Conservation (phyloP, 306 rosid genomes). For the Vicia faba region DNA sequence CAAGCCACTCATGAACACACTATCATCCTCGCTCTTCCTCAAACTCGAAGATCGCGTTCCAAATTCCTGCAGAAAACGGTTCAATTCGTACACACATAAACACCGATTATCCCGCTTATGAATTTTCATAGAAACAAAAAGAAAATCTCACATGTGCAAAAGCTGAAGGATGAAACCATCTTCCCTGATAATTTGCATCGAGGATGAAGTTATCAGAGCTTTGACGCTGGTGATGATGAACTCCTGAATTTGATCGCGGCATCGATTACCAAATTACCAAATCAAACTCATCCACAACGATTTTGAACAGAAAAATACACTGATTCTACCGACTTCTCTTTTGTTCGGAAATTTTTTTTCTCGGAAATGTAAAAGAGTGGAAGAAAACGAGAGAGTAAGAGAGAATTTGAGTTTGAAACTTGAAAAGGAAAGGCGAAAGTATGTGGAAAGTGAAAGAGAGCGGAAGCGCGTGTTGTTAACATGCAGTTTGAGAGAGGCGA, state of each 20-base stretch:
- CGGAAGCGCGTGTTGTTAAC: slow-evolving; percentile 49
- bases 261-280: slow-evolving; percentile 57
- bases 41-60: slow-evolving; percentile 70
- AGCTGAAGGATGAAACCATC: slow-evolving; percentile 60
- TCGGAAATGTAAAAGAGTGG: slow-evolving; percentile 31
- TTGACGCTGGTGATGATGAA: slow-evolving; percentile 64
- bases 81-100: neutral
- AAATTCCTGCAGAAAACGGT: slow-evolving; percentile 56
- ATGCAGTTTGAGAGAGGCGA: neutral
- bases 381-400: slow-evolving; percentile 12
- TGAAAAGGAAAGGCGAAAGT: slow-evolving; percentile 29
- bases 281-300: slow-evolving; percentile 49
- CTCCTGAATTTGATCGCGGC: slow-evolving; percentile 60
- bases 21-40: slow-evolving; percentile 74
- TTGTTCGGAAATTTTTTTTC: neutral
- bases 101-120: neutral
- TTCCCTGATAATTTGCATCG: slow-evolving; percentile 50
- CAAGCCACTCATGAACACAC: slow-evolving; percentile 58
- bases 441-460: slow-evolving; percentile 17
- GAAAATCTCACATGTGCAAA: slow-evolving; percentile 59
- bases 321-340: neutral
- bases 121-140: slow-evolving; percentile 8
- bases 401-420: slow-evolving; percentile 39
- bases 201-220: slow-evolving; percentile 59
- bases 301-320: neutral